Conservation (phyloP, 371 early-diverging fungal genomes). For the Actinomortierella ambigua region DNA sequence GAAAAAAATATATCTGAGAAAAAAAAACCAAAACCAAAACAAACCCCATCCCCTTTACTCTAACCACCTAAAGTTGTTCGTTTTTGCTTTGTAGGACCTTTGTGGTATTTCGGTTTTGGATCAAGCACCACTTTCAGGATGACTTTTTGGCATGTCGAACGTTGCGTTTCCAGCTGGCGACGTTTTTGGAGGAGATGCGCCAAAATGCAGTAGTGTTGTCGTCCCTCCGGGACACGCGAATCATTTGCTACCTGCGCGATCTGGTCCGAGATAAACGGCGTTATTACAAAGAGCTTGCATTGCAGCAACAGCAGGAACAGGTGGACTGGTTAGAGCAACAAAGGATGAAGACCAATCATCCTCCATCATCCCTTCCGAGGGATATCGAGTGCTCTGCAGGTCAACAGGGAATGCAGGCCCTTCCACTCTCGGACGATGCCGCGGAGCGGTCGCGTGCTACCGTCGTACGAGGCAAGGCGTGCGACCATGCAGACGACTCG, state of each 20-base stretch:
- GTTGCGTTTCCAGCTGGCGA: conserved; percentile 52
- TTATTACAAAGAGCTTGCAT: conserved; percentile 22
- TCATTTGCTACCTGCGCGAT: conserved; percentile 28
- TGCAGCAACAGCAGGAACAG: conserved; percentile 2
- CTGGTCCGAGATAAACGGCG: conserved; percentile 28
- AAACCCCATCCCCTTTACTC: too few relatives aligned
- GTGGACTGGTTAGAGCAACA: too few relatives aligned
- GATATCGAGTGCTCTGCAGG: too few relatives aligned
- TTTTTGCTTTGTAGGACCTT: conserved; percentile 48
- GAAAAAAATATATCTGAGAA: background rate
- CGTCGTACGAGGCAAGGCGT: too few relatives aligned
- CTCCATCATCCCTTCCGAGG: too few relatives aligned
- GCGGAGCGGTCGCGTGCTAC: too few relatives aligned
- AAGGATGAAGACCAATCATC: too few relatives aligned
- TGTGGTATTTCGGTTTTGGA: conserved; percentile 57
- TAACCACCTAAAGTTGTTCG: too few relatives aligned
- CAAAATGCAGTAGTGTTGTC: conserved; percentile 46
- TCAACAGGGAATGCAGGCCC: too few relatives aligned
- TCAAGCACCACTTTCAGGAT: conserved; percentile 52
- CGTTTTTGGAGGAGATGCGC: conserved; percentile 52
- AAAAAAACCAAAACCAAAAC: conserved; percentile 3
- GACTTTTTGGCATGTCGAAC: conserved; percentile 53
- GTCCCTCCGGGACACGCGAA: conserved; percentile 52
- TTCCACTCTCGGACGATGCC: too few relatives aligned
- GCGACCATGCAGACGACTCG: too few relatives aligned